Percentiles rank a stretch among this genome's conserved stretches.
phyloP scores from a whole-genome alignment of 2,329 filamentous ascomycete genomes.

The Cladosporium sp. region DNA sequence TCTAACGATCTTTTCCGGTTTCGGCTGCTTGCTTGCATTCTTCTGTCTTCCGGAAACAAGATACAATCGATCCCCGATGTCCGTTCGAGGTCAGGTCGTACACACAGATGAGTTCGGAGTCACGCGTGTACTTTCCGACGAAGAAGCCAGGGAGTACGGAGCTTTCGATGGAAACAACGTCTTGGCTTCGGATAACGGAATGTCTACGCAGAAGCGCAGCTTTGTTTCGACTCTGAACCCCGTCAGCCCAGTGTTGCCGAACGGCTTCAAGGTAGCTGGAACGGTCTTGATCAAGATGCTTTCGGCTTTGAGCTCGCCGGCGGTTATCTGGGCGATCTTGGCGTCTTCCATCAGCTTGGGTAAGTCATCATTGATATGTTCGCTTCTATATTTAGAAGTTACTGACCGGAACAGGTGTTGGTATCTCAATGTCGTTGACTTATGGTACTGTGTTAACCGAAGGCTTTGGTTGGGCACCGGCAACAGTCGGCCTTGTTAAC shows the following conservation, averaged over 20 bases:
- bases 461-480: constrained; percentile 39
- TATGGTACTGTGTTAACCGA: constrained; percentile 42
- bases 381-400: background rate
- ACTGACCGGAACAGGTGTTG: background rate
- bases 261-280: constrained; percentile 24
- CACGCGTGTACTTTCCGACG: constrained; percentile 39
- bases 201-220: constrained; percentile 11
- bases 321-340: constrained; percentile 44
- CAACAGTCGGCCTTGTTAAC: constrained; percentile 32
- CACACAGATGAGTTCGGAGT: constrained; percentile 46
- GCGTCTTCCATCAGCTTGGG: constrained; percentile 43
- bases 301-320: constrained; percentile 40
- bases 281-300: constrained; percentile 38
- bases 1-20: constrained; percentile 40
- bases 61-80: constrained; percentile 41
- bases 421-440: constrained; percentile 43
- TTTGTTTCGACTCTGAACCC: constrained; percentile 27
- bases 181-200: background rate
- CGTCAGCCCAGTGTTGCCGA: constrained; percentile 20
- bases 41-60: constrained; percentile 46
- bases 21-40: constrained; percentile 43
- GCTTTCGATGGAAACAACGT: background rate
- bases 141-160: constrained; percentile 33
- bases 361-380: constrained; percentile 19
- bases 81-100: constrained; percentile 40